phyloP scores from a whole-genome alignment of 129 eudicot species.

The Kitagawia praeruptora region DNA sequence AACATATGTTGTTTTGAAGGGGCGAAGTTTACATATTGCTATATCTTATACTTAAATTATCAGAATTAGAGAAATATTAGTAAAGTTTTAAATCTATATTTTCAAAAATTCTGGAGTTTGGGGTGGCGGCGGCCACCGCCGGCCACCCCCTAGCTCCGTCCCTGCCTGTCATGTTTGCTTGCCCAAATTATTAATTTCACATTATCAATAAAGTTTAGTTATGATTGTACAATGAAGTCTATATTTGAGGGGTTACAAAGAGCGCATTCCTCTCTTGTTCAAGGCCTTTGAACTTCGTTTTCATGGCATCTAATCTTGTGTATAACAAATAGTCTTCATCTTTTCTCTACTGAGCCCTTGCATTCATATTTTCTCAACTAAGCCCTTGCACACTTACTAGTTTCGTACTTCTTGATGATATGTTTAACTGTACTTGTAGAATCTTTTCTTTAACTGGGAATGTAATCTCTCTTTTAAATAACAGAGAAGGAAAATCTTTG shows the following conservation, averaged over 20 bases:
- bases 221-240: background rate
- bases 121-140: too few species aligned
- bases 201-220: background rate
- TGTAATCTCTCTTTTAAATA: conserved; percentile 11
- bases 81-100: too few species aligned
- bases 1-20: too few species aligned
- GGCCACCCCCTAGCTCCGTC: too few species aligned
- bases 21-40: too few species aligned
- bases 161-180: background rate
- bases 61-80: too few species aligned
- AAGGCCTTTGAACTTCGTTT: background rate
- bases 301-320: background rate
- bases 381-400: background rate
- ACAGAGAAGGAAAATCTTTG: conserved; percentile 64
- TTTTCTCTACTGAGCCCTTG: background rate
- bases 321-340: background rate
- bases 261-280: background rate
- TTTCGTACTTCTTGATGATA: background rate
- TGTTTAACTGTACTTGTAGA: background rate
- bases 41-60: too few species aligned
- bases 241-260: background rate
- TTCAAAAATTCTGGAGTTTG: too few species aligned
- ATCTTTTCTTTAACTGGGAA: background rate
- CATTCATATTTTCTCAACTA: background rate
- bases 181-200: background rate